A percentile compares a stretch with the other conserved stretches of the same genome.
Conservation (phyloP, 1,139 yeast species). For the Arxiozyma slooffiae region DNA sequence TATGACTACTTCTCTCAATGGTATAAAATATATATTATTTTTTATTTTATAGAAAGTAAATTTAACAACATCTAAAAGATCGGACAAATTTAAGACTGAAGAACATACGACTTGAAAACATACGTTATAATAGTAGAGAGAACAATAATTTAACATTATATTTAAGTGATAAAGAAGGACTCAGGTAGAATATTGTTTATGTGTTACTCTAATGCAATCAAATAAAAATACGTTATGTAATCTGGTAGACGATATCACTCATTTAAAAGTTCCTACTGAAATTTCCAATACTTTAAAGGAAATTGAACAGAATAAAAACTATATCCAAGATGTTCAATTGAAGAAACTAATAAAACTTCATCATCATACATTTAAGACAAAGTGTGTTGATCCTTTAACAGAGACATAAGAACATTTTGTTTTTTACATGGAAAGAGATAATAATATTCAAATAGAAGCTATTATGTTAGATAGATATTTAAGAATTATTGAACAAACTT, state of each 20-base stretch:
- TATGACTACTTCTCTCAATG: too few relatives aligned
- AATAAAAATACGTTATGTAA: neutral
- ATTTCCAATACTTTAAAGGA: slow-evolving; percentile 21
- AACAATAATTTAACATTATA: neutral
- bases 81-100: neutral
- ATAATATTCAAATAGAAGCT: slow-evolving; percentile 25
- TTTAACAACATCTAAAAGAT: neutral
- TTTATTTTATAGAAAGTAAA: too few relatives aligned
- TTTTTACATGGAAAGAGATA: slow-evolving; percentile 11
- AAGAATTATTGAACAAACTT: slow-evolving; percentile 31
- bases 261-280: slow-evolving; percentile 16
- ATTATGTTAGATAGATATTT: slow-evolving; percentile 29
- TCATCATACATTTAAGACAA: slow-evolving; percentile 20
- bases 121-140: neutral
- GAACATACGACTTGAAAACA: too few relatives aligned
- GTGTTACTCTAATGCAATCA: neutral
- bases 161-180: neutral
- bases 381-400: slow-evolving; percentile 17
- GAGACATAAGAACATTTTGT: slow-evolving; percentile 18
- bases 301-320: slow-evolving; percentile 22
- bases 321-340: slow-evolving; percentile 24
- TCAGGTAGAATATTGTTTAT: neutral
- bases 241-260: neutral
- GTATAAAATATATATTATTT: too few relatives aligned
- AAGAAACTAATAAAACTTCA: slow-evolving; percentile 22